Percentiles rank a stretch among this genome's conserved stretches.
Conservation (phyloP, 441 rosid species). For the Erodium texanum region DNA sequence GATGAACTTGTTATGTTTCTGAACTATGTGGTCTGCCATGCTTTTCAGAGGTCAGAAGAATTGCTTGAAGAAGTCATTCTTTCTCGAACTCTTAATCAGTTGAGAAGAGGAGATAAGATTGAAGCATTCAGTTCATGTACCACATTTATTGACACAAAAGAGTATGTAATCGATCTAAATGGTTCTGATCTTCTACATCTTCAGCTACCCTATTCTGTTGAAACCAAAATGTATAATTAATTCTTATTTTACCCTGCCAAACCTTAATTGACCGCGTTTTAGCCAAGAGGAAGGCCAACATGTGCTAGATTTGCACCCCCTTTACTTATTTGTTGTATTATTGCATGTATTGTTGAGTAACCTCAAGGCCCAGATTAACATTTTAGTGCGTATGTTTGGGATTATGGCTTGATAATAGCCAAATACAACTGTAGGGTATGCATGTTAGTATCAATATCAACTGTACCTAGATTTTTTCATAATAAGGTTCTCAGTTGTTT, state of each 20-base stretch:
- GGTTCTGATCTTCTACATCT: not conserved
- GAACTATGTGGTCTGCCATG: constrained; percentile 20
- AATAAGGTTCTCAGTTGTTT: not conserved
- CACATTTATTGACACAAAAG: constrained; percentile 61
- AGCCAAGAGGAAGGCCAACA: constrained; percentile 7
- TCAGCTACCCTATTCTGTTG: not conserved
- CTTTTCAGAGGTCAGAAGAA: constrained; percentile 83
- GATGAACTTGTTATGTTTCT: constrained; percentile 11
- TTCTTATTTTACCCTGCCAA: constrained; percentile 4
- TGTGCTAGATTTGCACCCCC: constrained; percentile 6
- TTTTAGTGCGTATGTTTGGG: not conserved
- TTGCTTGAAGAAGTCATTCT: constrained; percentile 83
- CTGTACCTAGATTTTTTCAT: not conserved
- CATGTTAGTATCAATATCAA: not conserved
- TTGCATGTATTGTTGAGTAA: not conserved
- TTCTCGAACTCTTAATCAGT: constrained; percentile 64
- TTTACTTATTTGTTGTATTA: not conserved
- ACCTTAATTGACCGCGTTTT: not conserved
- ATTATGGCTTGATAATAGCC: not conserved
- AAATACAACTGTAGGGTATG: too few species aligned
- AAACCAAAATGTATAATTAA: not conserved
- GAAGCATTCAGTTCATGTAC: constrained; percentile 44
- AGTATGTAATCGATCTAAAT: constrained; percentile 44
- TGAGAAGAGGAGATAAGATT: constrained; percentile 39
- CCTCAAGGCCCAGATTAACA: not conserved